Evolutionary conservation across 2,329 filamentous ascomycete species (phyloP).

Genomic region (Coniochaeta sp.): DNA sequence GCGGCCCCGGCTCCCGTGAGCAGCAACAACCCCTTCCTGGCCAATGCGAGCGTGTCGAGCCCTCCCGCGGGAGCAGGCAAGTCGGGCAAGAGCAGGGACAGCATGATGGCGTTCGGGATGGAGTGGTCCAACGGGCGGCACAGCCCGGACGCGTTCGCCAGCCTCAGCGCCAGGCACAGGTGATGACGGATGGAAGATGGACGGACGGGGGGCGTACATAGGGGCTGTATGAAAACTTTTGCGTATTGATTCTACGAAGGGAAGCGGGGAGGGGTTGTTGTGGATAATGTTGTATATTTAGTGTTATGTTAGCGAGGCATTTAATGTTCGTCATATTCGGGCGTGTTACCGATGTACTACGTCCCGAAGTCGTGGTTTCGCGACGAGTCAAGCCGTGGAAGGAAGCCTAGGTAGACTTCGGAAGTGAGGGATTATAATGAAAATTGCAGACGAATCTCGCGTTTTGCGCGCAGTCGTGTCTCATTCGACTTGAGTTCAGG

Average conservation of each 20-base stretch:
- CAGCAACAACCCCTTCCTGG: constrained; percentile 57
- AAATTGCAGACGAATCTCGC: no score
- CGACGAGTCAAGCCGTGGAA: no score
- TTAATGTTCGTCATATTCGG: background rate
- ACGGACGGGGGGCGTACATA: no score
- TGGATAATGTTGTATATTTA: background rate
- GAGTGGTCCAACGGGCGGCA: constrained; percentile 64
- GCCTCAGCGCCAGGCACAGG: constrained; percentile 51
- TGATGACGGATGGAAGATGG: no score
- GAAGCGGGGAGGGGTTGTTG: background rate
- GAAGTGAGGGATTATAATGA: no score
- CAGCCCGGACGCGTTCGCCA: constrained; percentile 74
- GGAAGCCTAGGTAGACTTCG: no score
- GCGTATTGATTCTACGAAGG: no score
- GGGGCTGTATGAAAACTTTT: no score
- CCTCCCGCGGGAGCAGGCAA: no score
- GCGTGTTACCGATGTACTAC: background rate
- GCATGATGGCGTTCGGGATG: constrained; percentile 60
- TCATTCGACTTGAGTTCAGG: no score
- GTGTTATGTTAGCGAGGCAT: background rate
- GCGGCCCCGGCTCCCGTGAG: constrained; percentile 30
- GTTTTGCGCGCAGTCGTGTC: no score
- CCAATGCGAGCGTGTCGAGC: constrained; percentile 13
- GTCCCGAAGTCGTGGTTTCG: no score
- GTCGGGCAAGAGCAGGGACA: constrained; percentile 52